Evolutionary conservation across 768 basidiomycete genomes (phyloP), one percentile per base, ranked within the genome.

Genomic region (Lactifluus rugatus): DNA sequence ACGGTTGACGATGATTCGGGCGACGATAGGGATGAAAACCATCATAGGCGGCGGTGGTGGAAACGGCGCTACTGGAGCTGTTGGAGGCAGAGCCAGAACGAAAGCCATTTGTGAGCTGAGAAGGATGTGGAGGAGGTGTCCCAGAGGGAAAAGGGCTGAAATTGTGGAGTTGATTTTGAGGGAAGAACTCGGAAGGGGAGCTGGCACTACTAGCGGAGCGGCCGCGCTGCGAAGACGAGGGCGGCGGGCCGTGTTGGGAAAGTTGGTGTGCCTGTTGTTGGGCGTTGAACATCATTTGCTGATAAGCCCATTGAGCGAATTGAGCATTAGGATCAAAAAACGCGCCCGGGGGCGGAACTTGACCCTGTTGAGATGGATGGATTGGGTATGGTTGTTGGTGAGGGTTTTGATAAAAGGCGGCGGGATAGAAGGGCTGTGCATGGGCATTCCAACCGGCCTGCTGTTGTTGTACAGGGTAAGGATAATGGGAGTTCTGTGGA

Each of bases 11-110:
- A 28, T 56, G 60, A 55, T 69, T 76, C 21, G 87, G 87, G 14
- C 88, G 81, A 56, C 88, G 85, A 76, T 90, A 90, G 54, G 89
- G 89, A 69, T 90, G 88, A 68, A 83, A 91, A 26, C 86, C 88
- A 36, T 75, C 75, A 58, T 77, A 76, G 37, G 54, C 67, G 62
- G n/a, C n/a, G 28, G 28, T 31, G 1, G n/a, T 63, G 32, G 66
- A 75, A 75, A 56, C 76, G 78, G 23, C 67, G 64, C 32, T 70
- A 66, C 57, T 71, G 73, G 56, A 64, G 66, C 28, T 66, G 68
- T 53, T 73, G 72, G 62, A 55, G 57, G 41, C 57, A 14, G 65
- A 57, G 32, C 67, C 67, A 1, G 72, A 62, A 0, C 74, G 70
- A 48, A 64, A 78, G 73, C 69, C 69, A 62, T 69, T 71, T 62